Evolutionary conservation across 495 filamentous ascomycete genomes (phyloP).

Genomic region (Letharia lupina): DNA sequence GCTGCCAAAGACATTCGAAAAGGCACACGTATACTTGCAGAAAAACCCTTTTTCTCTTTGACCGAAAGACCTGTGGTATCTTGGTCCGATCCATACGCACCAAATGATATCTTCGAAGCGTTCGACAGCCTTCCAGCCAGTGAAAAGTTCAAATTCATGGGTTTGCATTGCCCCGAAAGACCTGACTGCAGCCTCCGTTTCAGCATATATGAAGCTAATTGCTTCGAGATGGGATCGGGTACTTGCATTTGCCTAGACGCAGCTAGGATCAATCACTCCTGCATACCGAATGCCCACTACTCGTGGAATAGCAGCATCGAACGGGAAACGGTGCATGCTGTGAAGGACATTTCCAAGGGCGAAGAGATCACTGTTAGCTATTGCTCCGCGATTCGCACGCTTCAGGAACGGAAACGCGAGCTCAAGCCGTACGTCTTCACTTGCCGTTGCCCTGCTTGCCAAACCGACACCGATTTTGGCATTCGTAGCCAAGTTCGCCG

Average conservation of each 20-base stretch:
- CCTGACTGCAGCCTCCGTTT: not conserved
- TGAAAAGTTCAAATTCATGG: not conserved
- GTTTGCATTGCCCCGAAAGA: not conserved
- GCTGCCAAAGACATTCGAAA: not conserved
- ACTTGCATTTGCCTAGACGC: conserved; percentile 1
- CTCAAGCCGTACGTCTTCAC: not conserved
- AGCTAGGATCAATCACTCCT: conserved; percentile 36
- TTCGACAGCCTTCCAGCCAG: not conserved
- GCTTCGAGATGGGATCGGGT: conserved; percentile 1
- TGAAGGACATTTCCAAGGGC: conserved; percentile 33
- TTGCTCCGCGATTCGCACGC: not conserved
- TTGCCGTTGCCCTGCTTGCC: conserved; percentile 6
- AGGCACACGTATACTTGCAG: conserved; percentile 7
- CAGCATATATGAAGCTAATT: not conserved
- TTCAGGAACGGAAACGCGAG: not conserved
- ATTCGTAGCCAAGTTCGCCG: not conserved
- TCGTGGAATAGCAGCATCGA: conserved; percentile 32
- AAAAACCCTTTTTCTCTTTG: conserved; percentile 4
- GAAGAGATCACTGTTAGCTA: conserved; percentile 40
- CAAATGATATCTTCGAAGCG: not conserved
- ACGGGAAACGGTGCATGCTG: conserved; percentile 34
- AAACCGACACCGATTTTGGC: not conserved
- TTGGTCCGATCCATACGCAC: not conserved
- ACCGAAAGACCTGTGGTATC: not conserved
- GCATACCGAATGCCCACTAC: conserved; percentile 36